These are phyloP conservation scores for Phytophthora capsici DNA, from an alignment of 352 stramenopile genomes.

Conservation along the genomic window DNA sequence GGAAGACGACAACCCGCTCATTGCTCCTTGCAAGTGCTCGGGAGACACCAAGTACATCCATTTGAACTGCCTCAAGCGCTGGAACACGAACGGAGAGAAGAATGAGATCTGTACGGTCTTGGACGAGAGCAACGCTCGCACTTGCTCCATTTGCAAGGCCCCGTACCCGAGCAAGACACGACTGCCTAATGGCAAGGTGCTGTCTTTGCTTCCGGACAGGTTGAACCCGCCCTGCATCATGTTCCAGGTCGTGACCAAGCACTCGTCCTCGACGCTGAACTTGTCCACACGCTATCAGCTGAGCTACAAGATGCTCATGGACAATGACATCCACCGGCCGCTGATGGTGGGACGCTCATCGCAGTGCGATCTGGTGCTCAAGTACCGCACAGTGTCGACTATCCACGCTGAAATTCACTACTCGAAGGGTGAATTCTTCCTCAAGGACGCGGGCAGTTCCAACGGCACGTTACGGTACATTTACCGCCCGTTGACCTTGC, in stretches of 20 bases:
- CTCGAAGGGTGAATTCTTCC: constrained; percentile 93
- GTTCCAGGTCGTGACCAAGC: constrained; percentile 90
- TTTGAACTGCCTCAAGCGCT: constrained; percentile 95
- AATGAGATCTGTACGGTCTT: constrained; percentile 90
- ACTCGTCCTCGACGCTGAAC: constrained; percentile 85
- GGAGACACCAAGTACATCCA: constrained; percentile 97
- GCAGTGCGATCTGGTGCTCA: constrained; percentile 94
- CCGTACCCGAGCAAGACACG: constrained; percentile 86
- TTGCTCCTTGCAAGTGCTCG: constrained; percentile 95
- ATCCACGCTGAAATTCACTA: constrained; percentile 95
- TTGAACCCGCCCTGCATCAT: constrained; percentile 84
- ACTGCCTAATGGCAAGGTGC: constrained; percentile 70
- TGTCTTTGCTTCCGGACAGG: constrained; percentile 79
- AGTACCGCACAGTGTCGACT: constrained; percentile 95
- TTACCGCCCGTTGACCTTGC: constrained; percentile 91
- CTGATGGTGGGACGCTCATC: constrained; percentile 94
- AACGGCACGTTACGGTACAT: constrained; percentile 96
- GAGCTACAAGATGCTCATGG: constrained; percentile 93
- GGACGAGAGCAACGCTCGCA: constrained; percentile 84
- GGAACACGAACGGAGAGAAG: constrained; percentile 93
- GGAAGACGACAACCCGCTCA: constrained; percentile 91
- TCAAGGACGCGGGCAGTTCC: constrained; percentile 94
- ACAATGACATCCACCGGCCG: constrained; percentile 90
- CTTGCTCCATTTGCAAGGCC: constrained; percentile 88
- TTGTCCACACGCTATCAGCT: constrained; percentile 87